Conservation (phyloP, 2,329 filamentous ascomycete genomes). For the Scytalidium sp. region DNA sequence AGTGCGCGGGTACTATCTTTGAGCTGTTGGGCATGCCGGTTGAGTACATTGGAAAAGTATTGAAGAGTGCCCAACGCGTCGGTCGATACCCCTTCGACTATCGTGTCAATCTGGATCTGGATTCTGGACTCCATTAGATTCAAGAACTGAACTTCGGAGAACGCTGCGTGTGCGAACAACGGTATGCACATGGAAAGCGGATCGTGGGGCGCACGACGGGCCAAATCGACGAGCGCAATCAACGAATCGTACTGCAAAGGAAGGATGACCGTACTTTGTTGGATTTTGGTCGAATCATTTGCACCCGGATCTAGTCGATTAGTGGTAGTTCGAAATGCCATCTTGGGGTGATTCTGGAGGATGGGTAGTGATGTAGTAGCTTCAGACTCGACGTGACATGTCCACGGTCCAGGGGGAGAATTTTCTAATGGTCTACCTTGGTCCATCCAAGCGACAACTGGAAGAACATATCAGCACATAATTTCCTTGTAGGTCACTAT, state of each 20-base stretch:
- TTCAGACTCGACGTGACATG: slow-evolving; percentile 5
- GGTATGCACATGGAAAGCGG: slow-evolving; percentile 7
- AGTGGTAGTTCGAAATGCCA: slow-evolving; percentile 8
- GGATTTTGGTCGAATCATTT: slow-evolving; percentile 2
- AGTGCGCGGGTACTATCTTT: slow-evolving; percentile 9
- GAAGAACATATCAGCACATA: not conserved
- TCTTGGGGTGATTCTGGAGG: slow-evolving; percentile 7
- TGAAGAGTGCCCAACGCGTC: slow-evolving; percentile 11
- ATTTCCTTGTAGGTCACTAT: not conserved
- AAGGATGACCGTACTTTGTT: slow-evolving; percentile 6
- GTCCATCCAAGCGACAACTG: slow-evolving; percentile 3
- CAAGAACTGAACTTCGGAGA: slow-evolving; percentile 12
- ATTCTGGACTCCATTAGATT: slow-evolving; percentile 17
- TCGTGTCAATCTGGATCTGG: slow-evolving; percentile 6
- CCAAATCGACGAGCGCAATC: slow-evolving; percentile 1
- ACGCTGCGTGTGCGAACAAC: slow-evolving; percentile 8
- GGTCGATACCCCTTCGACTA: slow-evolving; percentile 3
- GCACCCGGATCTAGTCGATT: slow-evolving; percentile 5
- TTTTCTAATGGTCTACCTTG: slow-evolving; percentile 4
- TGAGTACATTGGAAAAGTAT: slow-evolving; percentile 10
- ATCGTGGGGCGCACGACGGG: slow-evolving; percentile 3
- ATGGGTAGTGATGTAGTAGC: slow-evolving; percentile 6
- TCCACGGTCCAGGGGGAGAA: slow-evolving; percentile 2
- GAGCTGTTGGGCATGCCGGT: slow-evolving; percentile 10
- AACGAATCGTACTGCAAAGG: slow-evolving; percentile 4